These are phyloP conservation scores for Didymella keratinophila DNA, from an alignment of 2,329 filamentous ascomycete species.

Conservation along the genomic window DNA sequence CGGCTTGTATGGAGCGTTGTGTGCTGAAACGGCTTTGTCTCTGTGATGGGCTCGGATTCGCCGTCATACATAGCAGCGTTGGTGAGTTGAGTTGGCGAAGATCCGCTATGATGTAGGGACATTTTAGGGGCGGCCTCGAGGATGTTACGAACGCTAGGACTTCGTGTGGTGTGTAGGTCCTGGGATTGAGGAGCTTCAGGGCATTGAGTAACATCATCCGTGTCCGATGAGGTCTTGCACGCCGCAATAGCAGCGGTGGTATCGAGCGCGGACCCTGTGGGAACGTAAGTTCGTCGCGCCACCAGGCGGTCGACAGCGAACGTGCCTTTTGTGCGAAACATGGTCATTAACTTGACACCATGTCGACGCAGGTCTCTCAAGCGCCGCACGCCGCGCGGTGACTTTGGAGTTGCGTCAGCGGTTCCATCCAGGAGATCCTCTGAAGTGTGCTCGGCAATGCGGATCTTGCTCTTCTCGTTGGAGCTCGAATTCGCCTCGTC, in stretches of 20 bases:
- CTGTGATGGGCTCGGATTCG: slow-evolving; percentile 43
- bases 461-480: slow-evolving; percentile 45
- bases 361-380: slow-evolving; percentile 42
- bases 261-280: slow-evolving; percentile 8
- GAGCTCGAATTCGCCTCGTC: slow-evolving; percentile 29
- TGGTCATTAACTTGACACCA: slow-evolving; percentile 45
- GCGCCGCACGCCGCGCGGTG: slow-evolving; percentile 34
- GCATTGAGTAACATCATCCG: slow-evolving; percentile 26
- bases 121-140: slow-evolving; percentile 20
- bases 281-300: neutral
- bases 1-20: slow-evolving; percentile 33
- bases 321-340: slow-evolving; percentile 46
- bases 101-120: slow-evolving; percentile 23
- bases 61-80: slow-evolving; percentile 44
- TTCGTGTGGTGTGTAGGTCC: slow-evolving; percentile 17
- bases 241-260: slow-evolving; percentile 3
- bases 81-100: slow-evolving; percentile 36
- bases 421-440: slow-evolving; percentile 21
- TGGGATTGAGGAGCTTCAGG: slow-evolving; percentile 11
- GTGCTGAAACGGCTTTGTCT: slow-evolving; percentile 19
- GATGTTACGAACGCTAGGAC: slow-evolving; percentile 27
- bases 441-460: slow-evolving; percentile 38
- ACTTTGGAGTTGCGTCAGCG: slow-evolving; percentile 11
- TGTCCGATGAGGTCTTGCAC: slow-evolving; percentile 18
- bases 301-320: neutral